phyloP scores from a whole-genome alignment of 1,284 basidiomycete species.

The Ustilago vetiveriae region DNA sequence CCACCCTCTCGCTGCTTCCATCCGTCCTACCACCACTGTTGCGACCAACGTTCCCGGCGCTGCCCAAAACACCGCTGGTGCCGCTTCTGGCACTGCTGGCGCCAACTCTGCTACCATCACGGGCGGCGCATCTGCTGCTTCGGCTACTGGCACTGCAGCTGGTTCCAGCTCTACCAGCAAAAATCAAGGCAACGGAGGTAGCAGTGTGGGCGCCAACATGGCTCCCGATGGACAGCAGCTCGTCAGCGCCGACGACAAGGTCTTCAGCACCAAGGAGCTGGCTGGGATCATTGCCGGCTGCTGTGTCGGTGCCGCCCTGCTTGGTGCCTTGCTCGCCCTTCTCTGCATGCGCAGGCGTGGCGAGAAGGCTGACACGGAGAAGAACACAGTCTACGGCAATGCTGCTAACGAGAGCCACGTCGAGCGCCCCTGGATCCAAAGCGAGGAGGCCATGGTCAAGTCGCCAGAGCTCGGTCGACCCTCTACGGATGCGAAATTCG shows the following conservation, averaged over 20 bases:
- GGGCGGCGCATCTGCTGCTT: constrained; percentile 9
- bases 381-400: constrained; percentile 33
- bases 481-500: constrained; percentile 36
- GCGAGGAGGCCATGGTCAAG: constrained; percentile 48
- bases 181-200: not conserved
- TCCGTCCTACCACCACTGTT: constrained; percentile 48
- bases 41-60: constrained; percentile 34
- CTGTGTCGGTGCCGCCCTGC: constrained; percentile 51
- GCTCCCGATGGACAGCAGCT: constrained; percentile 31
- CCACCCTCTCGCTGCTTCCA: constrained; percentile 52
- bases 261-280: constrained; percentile 32
- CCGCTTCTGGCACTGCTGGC: constrained; percentile 11
- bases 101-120: constrained; percentile 30
- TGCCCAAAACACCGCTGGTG: constrained; percentile 19
- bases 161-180: constrained; percentile 11
- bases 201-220: constrained; percentile 15
- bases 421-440: constrained; percentile 55
- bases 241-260: constrained; percentile 30
- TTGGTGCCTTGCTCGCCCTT: constrained; percentile 49
- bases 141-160: constrained; percentile 16
- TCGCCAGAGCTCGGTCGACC: constrained; percentile 37
- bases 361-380: constrained; percentile 31
- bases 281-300: constrained; percentile 58
- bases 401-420: constrained; percentile 42
- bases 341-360: constrained; percentile 41